Evolutionary conservation across 1,139 yeast species (phyloP).

Genomic region (Lodderomyces beijingensis): DNA sequence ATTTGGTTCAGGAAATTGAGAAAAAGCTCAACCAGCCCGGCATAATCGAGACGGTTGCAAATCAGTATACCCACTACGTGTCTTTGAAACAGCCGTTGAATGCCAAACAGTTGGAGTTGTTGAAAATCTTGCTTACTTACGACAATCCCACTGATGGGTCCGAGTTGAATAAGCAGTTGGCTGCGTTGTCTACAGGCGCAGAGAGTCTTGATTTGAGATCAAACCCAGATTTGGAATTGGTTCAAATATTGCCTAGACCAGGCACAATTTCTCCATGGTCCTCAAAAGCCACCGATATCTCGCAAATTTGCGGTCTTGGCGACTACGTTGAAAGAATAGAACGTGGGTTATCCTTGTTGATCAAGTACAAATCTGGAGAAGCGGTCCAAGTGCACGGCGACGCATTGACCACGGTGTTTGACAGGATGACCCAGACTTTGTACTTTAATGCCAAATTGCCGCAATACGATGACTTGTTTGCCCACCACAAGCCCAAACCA

Average conservation of each 20-base stretch:
- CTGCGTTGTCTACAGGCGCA: constrained; percentile 21
- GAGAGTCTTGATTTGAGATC: constrained; percentile 26
- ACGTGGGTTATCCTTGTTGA: constrained; percentile 76
- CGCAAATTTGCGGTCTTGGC: constrained; percentile 80
- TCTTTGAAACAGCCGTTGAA: constrained; percentile 44
- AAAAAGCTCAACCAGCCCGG: constrained; percentile 54
- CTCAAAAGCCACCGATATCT: constrained; percentile 94
- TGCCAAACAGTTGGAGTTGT: constrained; percentile 40
- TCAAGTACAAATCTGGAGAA: constrained; percentile 66
- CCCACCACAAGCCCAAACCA: constrained; percentile 80
- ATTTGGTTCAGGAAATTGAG: constrained; percentile 66
- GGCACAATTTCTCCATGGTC: constrained; percentile 99
- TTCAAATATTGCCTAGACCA: constrained; percentile 83
- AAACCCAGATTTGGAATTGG: constrained; percentile 52
- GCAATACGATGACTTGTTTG: constrained; percentile 64
- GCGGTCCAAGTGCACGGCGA: constrained; percentile 48
- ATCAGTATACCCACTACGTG: constrained; percentile 80
- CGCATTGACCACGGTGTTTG: constrained; percentile 68
- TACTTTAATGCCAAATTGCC: constrained; percentile 54
- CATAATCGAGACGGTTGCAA: constrained; percentile 64
- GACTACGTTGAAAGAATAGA: constrained; percentile 76
- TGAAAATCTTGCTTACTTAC: constrained; percentile 67
- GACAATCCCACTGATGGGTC: constrained; percentile 59
- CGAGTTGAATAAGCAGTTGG: constrained; percentile 49
- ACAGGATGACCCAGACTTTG: constrained; percentile 89